Conservation (phyloP, 768 basidiomycete genomes). For the Tephrocybe sp. region DNA sequence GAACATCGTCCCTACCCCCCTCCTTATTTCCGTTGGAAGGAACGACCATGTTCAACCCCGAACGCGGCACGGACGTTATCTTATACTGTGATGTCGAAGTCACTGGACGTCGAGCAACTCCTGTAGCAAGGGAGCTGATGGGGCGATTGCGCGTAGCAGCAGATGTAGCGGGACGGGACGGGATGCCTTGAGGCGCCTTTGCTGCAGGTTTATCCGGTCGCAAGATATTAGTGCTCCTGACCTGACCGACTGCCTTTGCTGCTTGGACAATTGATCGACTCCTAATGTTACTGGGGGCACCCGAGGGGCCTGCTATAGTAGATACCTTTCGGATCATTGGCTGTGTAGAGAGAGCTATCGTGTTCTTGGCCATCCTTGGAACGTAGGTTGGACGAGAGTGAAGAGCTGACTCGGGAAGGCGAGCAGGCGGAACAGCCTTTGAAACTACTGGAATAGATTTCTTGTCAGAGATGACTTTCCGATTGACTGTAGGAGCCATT, state of each 20-base stretch:
- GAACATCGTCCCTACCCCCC: neutral
- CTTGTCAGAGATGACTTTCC: neutral
- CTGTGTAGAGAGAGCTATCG: no score
- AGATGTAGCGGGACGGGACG: constrained; percentile 10
- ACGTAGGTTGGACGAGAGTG: no score
- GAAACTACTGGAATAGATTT: neutral
- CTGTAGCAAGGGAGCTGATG: neutral
- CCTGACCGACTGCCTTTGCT: neutral
- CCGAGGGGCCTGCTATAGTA: no score
- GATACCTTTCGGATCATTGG: no score
- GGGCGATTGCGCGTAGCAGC: constrained; percentile 5
- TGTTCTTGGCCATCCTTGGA: no score
- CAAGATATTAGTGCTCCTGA: neutral
- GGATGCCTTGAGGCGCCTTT: neutral
- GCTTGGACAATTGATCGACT: no score
- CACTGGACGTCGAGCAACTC: constrained; percentile 6
- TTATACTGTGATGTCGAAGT: constrained; percentile 14
- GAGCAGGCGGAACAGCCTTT: neutral
- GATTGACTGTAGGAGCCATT: neutral
- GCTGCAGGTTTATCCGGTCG: neutral
- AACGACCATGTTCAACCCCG: neutral
- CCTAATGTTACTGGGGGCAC: no score
- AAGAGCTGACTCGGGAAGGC: neutral
- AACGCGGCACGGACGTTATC: neutral
- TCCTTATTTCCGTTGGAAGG: neutral